Base-by-base conservation (phyloP, 163 green algal species). In the Volvox carteri region DNA sequence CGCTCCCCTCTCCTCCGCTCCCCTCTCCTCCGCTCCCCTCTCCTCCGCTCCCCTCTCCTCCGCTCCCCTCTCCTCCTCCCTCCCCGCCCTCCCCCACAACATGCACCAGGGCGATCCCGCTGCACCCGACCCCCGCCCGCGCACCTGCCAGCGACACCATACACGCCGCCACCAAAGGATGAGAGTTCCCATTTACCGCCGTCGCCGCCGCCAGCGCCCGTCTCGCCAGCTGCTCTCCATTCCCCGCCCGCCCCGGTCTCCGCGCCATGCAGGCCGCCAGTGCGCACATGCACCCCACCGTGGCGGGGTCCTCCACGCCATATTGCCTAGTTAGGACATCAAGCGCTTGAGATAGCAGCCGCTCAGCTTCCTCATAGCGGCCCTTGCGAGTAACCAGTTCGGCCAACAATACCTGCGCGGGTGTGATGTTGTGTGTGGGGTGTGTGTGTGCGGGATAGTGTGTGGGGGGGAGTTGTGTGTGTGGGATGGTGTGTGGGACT, bases 341-440 rank as follows among this genome's bases (percentile, higher is more conserved):
- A 25, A 86, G 78, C 0, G 78, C 78, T 60, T 77, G 58, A 2
- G 60, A 77, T 35, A 62, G 67, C 78, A 86, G 58, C 23, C 78
- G 41, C 78, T 86, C 78, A 28, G 78, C 78, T 60, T 86, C 78
- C 58, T 86, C 78, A 42, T 86, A 60, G 5, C 78, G 78, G 28
- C 78, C 78, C 60, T 37, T 77, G 19, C 78, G 41, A 7, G 28
- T 75, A n/a, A 86, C 78, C 78, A 86, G 58, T 41, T 86, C 78
- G 21, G 78, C 78, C 9, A 86, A 60, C 41, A 86, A 33, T 14
- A 48, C n/a, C 78, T 86, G 46, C 41, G n/a, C 62, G n/a, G n/a
- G n/a, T n/a, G n/a, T n/a, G n/a, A n/a, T n/a, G n/a, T n/a, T n/a
- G n/a, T n/a, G n/a, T n/a, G n/a, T n/a, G n/a, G n/a, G n/a, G n/a